Percentiles rank a stretch among this genome's conserved stretches.
phyloP scores from a whole-genome alignment of 192 early-diverging fungal genomes.

The Funneliformis geosporum region DNA sequence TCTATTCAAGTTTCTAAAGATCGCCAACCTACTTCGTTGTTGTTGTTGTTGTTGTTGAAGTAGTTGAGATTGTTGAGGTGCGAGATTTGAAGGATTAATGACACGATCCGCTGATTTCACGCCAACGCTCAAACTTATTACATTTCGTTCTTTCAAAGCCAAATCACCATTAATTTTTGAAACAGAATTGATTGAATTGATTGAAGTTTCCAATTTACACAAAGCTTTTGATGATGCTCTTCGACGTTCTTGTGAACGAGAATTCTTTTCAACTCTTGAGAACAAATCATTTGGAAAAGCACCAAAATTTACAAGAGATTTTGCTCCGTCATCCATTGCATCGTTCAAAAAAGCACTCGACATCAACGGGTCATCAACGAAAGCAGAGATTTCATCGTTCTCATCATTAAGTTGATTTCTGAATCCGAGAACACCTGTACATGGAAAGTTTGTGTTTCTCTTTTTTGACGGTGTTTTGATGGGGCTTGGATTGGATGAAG shows the following conservation, averaged over 20 bases:
- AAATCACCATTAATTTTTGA: not conserved
- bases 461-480: not conserved
- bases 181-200: not conserved
- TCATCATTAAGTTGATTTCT: not conserved
- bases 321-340: not conserved
- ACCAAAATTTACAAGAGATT: not conserved
- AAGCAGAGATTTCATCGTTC: not conserved
- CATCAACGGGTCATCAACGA: not conserved
- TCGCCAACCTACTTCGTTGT: constrained; percentile 11
- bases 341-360: constrained; percentile 1
- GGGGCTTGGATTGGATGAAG: not conserved
- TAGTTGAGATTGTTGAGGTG: not conserved
- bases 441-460: too few species aligned
- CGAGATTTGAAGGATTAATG: not conserved
- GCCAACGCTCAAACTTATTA: constrained; percentile 4
- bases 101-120: not conserved
- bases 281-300: not conserved
- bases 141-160: not conserved
- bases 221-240: constrained; percentile 6
- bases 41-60: not conserved
- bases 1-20: constrained; percentile 13
- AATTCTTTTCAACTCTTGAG: not conserved
- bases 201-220: not conserved
- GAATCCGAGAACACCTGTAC: not conserved
- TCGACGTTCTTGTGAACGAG: not conserved